Evolutionary conservation across 164 flowering plant species (phyloP), one percentile per base, ranked within the genome.

Genomic region (Chimonanthus salicifolius): DNA sequence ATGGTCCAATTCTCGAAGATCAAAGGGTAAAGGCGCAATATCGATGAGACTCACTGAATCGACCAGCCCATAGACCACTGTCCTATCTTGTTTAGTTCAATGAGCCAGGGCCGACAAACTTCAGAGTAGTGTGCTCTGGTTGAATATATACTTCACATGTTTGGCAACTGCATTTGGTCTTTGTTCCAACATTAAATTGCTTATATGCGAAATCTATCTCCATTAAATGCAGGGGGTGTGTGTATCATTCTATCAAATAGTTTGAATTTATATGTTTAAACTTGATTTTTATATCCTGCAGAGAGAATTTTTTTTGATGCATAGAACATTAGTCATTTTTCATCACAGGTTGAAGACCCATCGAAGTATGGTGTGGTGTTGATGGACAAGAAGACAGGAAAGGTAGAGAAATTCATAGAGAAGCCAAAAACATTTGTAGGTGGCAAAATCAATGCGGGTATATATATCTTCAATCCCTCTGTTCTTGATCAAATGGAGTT

Each of bases 311-410:
- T n/a, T 5, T 18, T 7, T 62, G 5, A n/a, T 62, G 33, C 43
- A 16, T 6, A 20, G 3, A 18, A n/a, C 7, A 20, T 20, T 16
- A 18, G 47, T 47, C 18, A 20, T 62, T 5, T n/a, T 3, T 20
- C 18, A 5, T n/a, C 9, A n/a, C 6, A 78, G 78, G 81, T 75
- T 62, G 78, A 75, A 71, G 78, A 78, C 71, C 78, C 81, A 60
- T 78, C 81, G 1, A 74, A 78, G n/a, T 78, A 78, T 33, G 80
- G 80, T 65, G 80, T 78, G 58, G 80, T 74, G 69, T 74, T 79
- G 7, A 72, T 72, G 73, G 78, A 79, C 60, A 78, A 79, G 44
- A 68, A 44, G 43, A 79, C 78, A 21, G 78, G 78, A 7, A 63
- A 69, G 69, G 81, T 79, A 43, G 78, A 79, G 70, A 75, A 68